Conservation (phyloP, 2,329 filamentous ascomycete species). For the Cladosporium sp. region DNA sequence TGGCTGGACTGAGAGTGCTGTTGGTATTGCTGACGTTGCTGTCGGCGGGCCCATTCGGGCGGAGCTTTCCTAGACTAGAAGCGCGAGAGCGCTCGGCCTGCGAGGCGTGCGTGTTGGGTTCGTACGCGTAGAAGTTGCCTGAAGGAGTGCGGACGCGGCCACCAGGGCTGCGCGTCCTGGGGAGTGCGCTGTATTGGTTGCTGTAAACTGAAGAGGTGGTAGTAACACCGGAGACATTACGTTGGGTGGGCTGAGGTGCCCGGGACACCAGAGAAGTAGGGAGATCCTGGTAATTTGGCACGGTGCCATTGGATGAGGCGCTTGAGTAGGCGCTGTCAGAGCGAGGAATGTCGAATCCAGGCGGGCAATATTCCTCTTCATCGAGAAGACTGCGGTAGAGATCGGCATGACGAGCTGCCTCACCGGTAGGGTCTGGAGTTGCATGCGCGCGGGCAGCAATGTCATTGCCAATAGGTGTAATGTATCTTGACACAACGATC, state of each 20-base stretch:
- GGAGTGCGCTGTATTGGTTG: conserved; percentile 10
- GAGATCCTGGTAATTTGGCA: conserved; percentile 4
- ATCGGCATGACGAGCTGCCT: conserved; percentile 19
- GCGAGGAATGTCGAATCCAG: conserved; percentile 15
- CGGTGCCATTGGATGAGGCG: background rate
- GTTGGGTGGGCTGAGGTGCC: conserved; percentile 14
- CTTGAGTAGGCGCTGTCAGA: conserved; percentile 15
- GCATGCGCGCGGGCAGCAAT: conserved; percentile 17
- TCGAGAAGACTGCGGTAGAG: conserved; percentile 21
- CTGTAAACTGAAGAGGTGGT: conserved; percentile 14
- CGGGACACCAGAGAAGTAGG: background rate
- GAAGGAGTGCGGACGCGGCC: conserved; percentile 18
- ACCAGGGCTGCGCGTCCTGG: conserved; percentile 9
- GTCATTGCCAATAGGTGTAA: conserved; percentile 26
- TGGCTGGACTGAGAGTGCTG: conserved; percentile 11
- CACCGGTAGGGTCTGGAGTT: conserved; percentile 15
- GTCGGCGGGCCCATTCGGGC: background rate
- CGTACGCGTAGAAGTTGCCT: conserved; percentile 22
- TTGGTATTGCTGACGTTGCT: background rate
- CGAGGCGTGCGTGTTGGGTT: conserved; percentile 20
- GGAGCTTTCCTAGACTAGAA: conserved; percentile 17
- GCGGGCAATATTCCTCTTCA: conserved; percentile 16
- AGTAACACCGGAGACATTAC: conserved; percentile 14
- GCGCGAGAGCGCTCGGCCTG: conserved; percentile 25
- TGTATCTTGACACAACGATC: conserved; percentile 32